A percentile compares a stretch with the other conserved stretches of the same genome.
phyloP scores from a whole-genome alignment of 768 basidiomycete genomes.

The Neoboletus brunneissimus region DNA sequence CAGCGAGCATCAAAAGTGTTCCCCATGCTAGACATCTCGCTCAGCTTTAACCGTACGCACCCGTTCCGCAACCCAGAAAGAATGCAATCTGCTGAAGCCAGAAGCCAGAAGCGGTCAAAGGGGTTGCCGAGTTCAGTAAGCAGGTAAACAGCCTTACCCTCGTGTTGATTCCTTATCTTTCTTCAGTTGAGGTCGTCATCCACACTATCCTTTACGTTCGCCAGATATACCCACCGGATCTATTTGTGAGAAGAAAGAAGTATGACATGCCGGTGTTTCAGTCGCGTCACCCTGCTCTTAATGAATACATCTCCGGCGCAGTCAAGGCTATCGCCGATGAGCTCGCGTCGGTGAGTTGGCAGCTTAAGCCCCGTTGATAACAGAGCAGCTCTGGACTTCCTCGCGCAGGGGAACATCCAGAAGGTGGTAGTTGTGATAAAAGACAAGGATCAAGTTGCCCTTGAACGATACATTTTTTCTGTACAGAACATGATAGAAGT shows the following conservation, averaged over 20 bases:
- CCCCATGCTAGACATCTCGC: slow-evolving; percentile 27
- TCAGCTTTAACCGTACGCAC: slow-evolving; percentile 40
- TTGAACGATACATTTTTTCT: slow-evolving; percentile 91
- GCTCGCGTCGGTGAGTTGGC: slow-evolving; percentile 51
- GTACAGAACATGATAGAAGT: slow-evolving; percentile 78
- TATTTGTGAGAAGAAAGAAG: slow-evolving; percentile 85
- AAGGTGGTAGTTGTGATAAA: slow-evolving; percentile 85
- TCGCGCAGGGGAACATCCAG: slow-evolving; percentile 66
- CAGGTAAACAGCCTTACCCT: not conserved
- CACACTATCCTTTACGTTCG: slow-evolving; percentile 91
- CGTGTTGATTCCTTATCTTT: slow-evolving; percentile 3
- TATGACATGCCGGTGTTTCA: slow-evolving; percentile 91
- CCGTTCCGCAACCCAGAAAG: not conserved
- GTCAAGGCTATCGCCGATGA: slow-evolving; percentile 81
- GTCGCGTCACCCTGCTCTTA: slow-evolving; percentile 86
- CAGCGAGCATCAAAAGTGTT: not conserved
- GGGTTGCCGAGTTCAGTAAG: slow-evolving; percentile 72
- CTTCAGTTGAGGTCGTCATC: slow-evolving; percentile 86
- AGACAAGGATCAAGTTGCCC: slow-evolving; percentile 68
- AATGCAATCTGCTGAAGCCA: slow-evolving; percentile 10
- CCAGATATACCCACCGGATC: slow-evolving; percentile 83
- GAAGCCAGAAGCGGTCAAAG: slow-evolving; percentile 55
- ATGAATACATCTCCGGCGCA: slow-evolving; percentile 87
- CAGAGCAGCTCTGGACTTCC: not conserved
- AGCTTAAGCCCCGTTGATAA: not conserved